These are phyloP conservation scores for Ogataea naganishii DNA, from an alignment of 805 yeast species.

Conservation along the genomic window DNA sequence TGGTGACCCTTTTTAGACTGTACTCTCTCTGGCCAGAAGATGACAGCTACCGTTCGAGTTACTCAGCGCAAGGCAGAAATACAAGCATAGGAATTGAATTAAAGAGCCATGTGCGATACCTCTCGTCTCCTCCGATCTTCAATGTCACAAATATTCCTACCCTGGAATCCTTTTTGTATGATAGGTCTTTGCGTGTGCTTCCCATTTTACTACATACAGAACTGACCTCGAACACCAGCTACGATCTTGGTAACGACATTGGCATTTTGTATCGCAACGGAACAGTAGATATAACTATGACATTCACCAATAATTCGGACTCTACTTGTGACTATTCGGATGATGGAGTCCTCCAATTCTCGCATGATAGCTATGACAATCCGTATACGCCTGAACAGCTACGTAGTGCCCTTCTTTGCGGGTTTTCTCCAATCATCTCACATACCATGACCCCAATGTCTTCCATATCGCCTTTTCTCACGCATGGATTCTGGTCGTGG, in stretches of 20 bases:
- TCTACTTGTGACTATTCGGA: background rate
- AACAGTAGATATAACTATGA: constrained; percentile 3
- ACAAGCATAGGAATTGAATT: too few relatives aligned
- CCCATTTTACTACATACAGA: constrained; percentile 24
- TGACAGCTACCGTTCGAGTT: too few relatives aligned
- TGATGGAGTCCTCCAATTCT: constrained; percentile 9
- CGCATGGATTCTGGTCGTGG: constrained; percentile 69
- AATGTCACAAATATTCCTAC: constrained; percentile 27
- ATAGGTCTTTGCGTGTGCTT: constrained; percentile 24
- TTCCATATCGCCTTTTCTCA: constrained; percentile 23
- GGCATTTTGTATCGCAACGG: constrained; percentile 9
- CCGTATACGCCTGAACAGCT: constrained; percentile 33
- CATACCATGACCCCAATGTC: constrained; percentile 21
- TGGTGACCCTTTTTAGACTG: constrained; percentile 32
- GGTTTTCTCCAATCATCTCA: constrained; percentile 58
- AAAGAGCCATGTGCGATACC: too few relatives aligned
- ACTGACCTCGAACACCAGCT: constrained; percentile 21
- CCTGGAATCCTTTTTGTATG: constrained; percentile 25
- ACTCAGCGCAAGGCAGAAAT: too few relatives aligned
- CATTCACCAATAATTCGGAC: constrained; percentile 5
- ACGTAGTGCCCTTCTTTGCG: constrained; percentile 37
- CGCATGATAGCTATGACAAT: constrained; percentile 26
- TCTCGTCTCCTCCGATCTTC: too few relatives aligned
- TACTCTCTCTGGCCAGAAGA: constrained; percentile 17
- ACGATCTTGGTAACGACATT: constrained; percentile 16